Evolutionary conservation across 164 flowering plant genomes (phyloP).

Genomic region (Nymphaea thermarum): DNA sequence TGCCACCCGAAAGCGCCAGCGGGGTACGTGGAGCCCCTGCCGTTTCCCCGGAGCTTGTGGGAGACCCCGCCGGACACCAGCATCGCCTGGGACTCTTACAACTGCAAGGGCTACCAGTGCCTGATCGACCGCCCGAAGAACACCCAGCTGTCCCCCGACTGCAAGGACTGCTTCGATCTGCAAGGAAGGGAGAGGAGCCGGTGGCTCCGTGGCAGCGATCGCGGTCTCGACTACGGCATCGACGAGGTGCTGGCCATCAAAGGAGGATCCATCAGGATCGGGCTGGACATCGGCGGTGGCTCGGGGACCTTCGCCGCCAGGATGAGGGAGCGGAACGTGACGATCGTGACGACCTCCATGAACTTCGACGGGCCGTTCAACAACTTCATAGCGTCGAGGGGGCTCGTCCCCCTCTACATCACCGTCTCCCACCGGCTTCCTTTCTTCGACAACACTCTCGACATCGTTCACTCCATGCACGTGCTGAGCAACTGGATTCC

Average conservation of each 20-base stretch:
- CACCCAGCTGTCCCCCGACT: slow-evolving; percentile 13
- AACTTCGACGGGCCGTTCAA: slow-evolving; percentile 34
- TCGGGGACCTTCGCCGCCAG: slow-evolving; percentile 39
- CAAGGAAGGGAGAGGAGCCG: slow-evolving; percentile 18
- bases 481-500: slow-evolving; percentile 36
- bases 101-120: slow-evolving; percentile 28
- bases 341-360: slow-evolving; percentile 27
- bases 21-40: slow-evolving; percentile 13
- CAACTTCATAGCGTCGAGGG: slow-evolving; percentile 31
- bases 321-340: slow-evolving; percentile 39
- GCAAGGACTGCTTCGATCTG: slow-evolving; percentile 31
- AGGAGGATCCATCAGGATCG: slow-evolving; percentile 19
- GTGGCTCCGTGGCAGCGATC: slow-evolving; percentile 14
- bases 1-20: slow-evolving; percentile 28
- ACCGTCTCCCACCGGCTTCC: slow-evolving; percentile 34
- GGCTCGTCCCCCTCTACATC: slow-evolving; percentile 28
- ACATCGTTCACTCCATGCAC: slow-evolving; percentile 31
- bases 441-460: slow-evolving; percentile 33
- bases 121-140: slow-evolving; percentile 13
- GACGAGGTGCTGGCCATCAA: slow-evolving; percentile 17
- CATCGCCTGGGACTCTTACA: slow-evolving; percentile 25
- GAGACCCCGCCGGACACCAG: slow-evolving; percentile 20
- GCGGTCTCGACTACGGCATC: slow-evolving; percentile 17
- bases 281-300: slow-evolving; percentile 34
- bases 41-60: slow-evolving; percentile 23